Evolutionary conservation across 805 yeast genomes (phyloP), one percentile per base, ranked within the genome.

Genomic region (Scheffersomyces coipomensis): DNA sequence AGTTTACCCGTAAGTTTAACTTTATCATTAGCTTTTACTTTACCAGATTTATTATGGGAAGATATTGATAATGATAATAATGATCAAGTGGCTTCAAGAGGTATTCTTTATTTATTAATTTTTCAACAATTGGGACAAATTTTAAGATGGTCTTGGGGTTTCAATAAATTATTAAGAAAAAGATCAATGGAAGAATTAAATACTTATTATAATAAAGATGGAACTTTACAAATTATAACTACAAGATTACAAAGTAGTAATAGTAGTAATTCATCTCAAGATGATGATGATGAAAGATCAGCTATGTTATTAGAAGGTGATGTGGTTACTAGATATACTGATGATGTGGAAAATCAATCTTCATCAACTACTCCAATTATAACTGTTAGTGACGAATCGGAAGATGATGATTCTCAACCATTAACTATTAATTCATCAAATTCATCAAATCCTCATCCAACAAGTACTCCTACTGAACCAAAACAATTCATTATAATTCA

Each of bases 1-100:
- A 86, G 96, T 9, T 75, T 91, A 40, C 98, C 99, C 0, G 98
- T 91, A 1, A 88, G 97, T 0, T 73, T 93, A 48, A 85, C 93
- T 1, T 68, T 93, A 40, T 83, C 95, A 1, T 68, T 85, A 46
- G 81, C 90, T 1, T 83, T 82, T 55, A 81, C 91, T 0, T 66
- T 85, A 43, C 95, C 93, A 2, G 79, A 81, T 46, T 68, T 85
- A 43, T 75, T 80, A 35, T 85, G 95, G 95, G 86, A 81, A 40
- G 84, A 81, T 44, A 68, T 85, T 29, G 77, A 73, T 7, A 75
- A 78, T 53, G 95, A 85, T 55, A 64, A 73, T 16, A 69, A 83
- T 17, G 86, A 83, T 48, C 79, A 81, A 51, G 79, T 85, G 29
- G 90, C 91, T 1, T 79, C 87, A 12, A 75, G 95, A 53, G 95